These are phyloP conservation scores for Nothomitra cinnamomea DNA, from an alignment of 2,329 filamentous ascomycete genomes.

Conservation along the genomic window DNA sequence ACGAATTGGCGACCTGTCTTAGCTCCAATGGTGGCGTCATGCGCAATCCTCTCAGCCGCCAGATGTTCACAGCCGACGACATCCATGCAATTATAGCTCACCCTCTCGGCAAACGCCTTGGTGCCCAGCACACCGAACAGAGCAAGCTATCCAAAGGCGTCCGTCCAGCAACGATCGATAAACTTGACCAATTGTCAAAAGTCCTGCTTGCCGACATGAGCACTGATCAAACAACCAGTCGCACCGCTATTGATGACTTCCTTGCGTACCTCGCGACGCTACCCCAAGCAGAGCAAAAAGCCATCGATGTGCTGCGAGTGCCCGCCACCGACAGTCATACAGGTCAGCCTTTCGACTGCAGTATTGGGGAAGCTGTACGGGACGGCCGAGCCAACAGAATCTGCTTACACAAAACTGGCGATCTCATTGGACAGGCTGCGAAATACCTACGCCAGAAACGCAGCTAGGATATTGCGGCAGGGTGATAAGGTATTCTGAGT, in stretches of 20 bases:
- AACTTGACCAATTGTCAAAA: conserved; percentile 11
- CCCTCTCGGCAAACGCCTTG: conserved; percentile 14
- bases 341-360: conserved; percentile 15
- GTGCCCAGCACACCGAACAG: conserved; percentile 13
- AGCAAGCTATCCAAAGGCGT: conserved; percentile 14
- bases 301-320: conserved; percentile 14
- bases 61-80: conserved; percentile 16
- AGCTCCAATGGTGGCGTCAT: conserved; percentile 15
- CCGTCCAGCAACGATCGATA: conserved; percentile 13
- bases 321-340: conserved; percentile 17
- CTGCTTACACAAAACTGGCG: conserved; percentile 15
- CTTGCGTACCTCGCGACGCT: conserved; percentile 14
- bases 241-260: conserved; percentile 16
- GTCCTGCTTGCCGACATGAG: conserved; percentile 15
- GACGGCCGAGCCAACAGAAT: conserved; percentile 17
- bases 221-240: conserved; percentile 11
- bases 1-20: conserved; percentile 14
- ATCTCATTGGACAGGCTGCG: too few relatives aligned
- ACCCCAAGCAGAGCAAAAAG: conserved; percentile 14
- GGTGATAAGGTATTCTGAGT: too few relatives aligned
- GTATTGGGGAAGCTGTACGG: conserved; percentile 16
- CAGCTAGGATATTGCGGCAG: too few relatives aligned
- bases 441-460: too few relatives aligned
- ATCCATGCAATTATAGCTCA: conserved; percentile 15
- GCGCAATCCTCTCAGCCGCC: conserved; percentile 18